Base-by-base conservation (phyloP, 169 alveolate genomes). In the Babesia sp. region DNA sequence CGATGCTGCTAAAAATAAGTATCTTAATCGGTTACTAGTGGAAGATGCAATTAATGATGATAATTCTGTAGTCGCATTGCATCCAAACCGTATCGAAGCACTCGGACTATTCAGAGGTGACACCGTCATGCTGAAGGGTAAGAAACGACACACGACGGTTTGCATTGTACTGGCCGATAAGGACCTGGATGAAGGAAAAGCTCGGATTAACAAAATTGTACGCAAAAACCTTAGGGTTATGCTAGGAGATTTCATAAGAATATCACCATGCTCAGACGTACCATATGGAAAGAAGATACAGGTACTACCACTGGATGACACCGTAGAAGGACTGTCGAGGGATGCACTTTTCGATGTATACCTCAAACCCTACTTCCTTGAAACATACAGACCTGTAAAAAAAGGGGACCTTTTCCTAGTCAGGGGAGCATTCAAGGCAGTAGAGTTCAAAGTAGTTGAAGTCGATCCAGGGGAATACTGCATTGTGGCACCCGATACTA, bases 11-110 rank as follows among this genome's bases (percentile, higher is more conserved):
- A 77, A 53, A 48, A 61, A 68, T 28, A 85, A 78, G 48, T 79
- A 90, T 59, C 74, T 85, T 16, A 82, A 86, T 54, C 60, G 98
- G 78, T 91, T 97, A 36, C 86, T 96, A 44, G 99, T 95, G 18
- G 99, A 97, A 81, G 99, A 98, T 71, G 99, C 99, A n/a, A 87
- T 92, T 66, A 96, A 96, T 84, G 99, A 98, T 78, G 99, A 98
- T 90, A 97, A 97, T 93, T 94, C 99, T n/a, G 99, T 97, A 34
- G 97, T 97, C 54, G 95, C 97, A 48, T 84, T 98, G 78, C 93
- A 97, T 54, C 97, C 98, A 46, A 94, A 86, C 63, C 63, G 93
- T 57, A 92, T 92, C 77, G 98, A 95, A 59, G 99, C 97, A 83
- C 91, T 98, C 70, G 97, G 96, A 77, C 91, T 97, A 33, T 97